phyloP scores from a whole-genome alignment of 169 alveolate genomes.

The Plasmodium berghei region DNA sequence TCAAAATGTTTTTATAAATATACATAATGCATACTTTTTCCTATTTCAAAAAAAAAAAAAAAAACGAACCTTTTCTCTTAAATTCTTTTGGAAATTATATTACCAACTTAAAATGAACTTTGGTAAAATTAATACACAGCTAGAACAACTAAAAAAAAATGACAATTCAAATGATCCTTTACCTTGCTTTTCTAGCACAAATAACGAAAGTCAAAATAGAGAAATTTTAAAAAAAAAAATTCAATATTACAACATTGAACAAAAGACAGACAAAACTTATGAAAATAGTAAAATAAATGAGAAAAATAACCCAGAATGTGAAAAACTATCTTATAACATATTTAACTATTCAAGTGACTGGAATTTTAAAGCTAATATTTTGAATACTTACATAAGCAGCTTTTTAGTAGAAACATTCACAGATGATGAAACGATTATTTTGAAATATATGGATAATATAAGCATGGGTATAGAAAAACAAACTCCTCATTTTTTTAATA shows the following conservation, averaged over 20 bases:
- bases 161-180: neutral
- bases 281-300: neutral
- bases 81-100: conserved; percentile 49
- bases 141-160: neutral
- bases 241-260: too few species aligned
- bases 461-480: conserved; percentile 10
- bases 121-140: conserved; percentile 17
- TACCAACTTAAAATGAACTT: conserved; percentile 38
- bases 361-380: conserved; percentile 36
- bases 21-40: conserved; percentile 34
- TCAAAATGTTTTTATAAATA: conserved; percentile 44
- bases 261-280: neutral
- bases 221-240: too few species aligned
- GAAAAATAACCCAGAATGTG: neutral
- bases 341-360: conserved; percentile 47
- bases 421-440: conserved; percentile 18
- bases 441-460: conserved; percentile 12
- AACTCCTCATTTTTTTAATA: conserved; percentile 16
- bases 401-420: conserved; percentile 17
- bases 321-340: conserved; percentile 7
- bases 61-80: conserved; percentile 36
- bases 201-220: neutral
- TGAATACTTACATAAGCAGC: conserved; percentile 39
- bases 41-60: conserved; percentile 60
- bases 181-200: neutral